These are phyloP conservation scores for Chenopodium quinoa DNA, from an alignment of 148 eudicot genomes.

Conservation along the genomic window DNA sequence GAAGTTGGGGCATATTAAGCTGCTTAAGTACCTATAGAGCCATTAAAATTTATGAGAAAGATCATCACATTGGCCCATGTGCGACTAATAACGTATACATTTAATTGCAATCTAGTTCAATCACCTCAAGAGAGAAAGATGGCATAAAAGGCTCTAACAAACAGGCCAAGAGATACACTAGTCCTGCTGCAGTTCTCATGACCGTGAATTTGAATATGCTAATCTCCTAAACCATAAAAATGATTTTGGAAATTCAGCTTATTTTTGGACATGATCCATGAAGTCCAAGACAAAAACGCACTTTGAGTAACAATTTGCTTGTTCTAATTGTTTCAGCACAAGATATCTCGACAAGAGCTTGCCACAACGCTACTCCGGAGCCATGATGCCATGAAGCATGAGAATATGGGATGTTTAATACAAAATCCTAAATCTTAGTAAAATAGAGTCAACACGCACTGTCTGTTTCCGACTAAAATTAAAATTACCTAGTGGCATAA, in stretches of 20 bases:
- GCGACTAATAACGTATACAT: neutral
- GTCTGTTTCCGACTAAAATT: neutral
- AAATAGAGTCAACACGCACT: no score
- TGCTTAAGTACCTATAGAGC: constrained; percentile 71
- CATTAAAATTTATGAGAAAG: constrained; percentile 5
- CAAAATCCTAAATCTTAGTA: neutral
- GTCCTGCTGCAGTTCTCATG: constrained; percentile 77
- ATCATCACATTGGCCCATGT: neutral
- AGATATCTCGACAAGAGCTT: neutral
- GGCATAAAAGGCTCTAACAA: constrained; percentile 92
- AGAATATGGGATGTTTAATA: neutral
- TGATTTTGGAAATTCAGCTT: neutral
- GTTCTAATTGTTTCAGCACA: neutral
- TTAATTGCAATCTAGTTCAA: constrained; percentile 11
- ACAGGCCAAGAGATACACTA: constrained; percentile 79
- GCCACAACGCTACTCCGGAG: neutral
- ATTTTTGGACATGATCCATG: neutral
- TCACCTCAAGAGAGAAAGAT: constrained; percentile 76
- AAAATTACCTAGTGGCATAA: neutral
- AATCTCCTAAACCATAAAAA: neutral
- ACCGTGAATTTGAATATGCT: neutral
- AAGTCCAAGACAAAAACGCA: neutral
- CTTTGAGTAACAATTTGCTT: neutral
- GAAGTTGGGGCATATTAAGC: constrained; percentile 58
- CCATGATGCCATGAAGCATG: neutral